Evolutionary conservation across 139 green algal genomes (phyloP).

Genomic region (Chlorella ohadii): DNA sequence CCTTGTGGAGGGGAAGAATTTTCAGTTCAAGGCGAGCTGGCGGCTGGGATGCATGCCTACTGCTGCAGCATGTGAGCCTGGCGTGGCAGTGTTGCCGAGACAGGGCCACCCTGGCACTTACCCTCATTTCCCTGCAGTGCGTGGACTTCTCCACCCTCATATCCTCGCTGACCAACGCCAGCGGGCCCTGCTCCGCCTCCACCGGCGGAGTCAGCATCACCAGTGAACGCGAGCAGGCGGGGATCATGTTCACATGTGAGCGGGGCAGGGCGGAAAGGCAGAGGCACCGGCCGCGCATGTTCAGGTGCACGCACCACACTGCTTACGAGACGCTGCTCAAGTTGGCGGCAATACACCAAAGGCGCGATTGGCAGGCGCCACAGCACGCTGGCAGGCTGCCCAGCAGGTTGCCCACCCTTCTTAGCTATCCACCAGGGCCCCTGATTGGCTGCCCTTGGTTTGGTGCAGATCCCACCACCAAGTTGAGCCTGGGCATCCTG

Average conservation of each 20-base stretch:
- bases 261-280: too few species aligned
- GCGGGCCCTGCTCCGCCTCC: not conserved
- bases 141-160: not conserved
- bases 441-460: not conserved
- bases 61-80: too few species aligned
- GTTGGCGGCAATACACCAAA: too few species aligned
- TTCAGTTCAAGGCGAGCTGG: not conserved
- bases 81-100: too few species aligned
- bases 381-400: too few species aligned
- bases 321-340: too few species aligned
- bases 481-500: not conserved
- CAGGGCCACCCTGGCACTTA: too few species aligned
- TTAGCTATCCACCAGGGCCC: too few species aligned
- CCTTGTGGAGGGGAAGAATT: not conserved
- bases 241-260: constrained; percentile 14
- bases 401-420: too few species aligned
- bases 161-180: not conserved
- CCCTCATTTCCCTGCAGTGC: not conserved
- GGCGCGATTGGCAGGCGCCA: too few species aligned
- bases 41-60: not conserved
- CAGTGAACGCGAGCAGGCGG: not conserved
- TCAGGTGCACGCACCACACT: too few species aligned
- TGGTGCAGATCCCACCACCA: not conserved
- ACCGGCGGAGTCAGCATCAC: constrained; percentile 10
- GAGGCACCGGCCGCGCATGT: too few species aligned